Evolutionary conservation across 1,284 basidiomycete species (phyloP).

Genomic region (Puccinia brachypodii): DNA sequence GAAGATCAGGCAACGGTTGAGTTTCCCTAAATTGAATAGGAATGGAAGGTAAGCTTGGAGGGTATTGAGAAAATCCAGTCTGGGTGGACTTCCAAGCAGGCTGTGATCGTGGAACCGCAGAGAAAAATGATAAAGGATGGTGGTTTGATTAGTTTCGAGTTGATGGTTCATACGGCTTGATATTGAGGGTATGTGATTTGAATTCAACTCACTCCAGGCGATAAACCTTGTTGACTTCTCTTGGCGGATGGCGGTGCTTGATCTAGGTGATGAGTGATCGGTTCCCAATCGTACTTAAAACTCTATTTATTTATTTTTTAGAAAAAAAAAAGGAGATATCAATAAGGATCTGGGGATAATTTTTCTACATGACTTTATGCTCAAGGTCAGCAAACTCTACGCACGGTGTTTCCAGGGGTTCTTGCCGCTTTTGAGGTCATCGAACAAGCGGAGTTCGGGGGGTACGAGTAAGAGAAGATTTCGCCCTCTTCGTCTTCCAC

Average conservation of each 20-base stretch:
- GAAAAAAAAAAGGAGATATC: not conserved
- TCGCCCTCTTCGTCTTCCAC: slow-evolving; percentile 1
- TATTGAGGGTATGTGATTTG: not conserved
- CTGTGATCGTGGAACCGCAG: too few species aligned
- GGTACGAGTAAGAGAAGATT: slow-evolving; percentile 45
- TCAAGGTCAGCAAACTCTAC: not conserved
- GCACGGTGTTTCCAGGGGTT: not conserved
- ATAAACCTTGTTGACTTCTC: not conserved
- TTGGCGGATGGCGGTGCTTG: not conserved
- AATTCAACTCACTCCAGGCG: not conserved
- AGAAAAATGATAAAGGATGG: not conserved
- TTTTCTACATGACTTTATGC: not conserved
- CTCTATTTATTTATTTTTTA: not conserved
- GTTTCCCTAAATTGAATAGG: slow-evolving; percentile 4
- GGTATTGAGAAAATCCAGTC: not conserved
- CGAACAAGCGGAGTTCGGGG: slow-evolving; percentile 28
- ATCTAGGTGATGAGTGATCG: not conserved
- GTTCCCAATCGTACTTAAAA: slow-evolving; percentile 28
- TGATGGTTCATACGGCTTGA: not conserved
- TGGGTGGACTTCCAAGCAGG: not conserved
- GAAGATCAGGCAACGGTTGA: slow-evolving; percentile 10
- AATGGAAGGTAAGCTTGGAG: slow-evolving; percentile 9
- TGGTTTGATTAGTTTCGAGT: not conserved
- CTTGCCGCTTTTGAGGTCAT: slow-evolving; percentile 11
- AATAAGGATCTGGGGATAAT: not conserved